A percentile compares a stretch with the other conserved stretches of the same genome.
phyloP scores from a whole-genome alignment of 495 filamentous ascomycete genomes.

The Tetracladium marchalianum region DNA sequence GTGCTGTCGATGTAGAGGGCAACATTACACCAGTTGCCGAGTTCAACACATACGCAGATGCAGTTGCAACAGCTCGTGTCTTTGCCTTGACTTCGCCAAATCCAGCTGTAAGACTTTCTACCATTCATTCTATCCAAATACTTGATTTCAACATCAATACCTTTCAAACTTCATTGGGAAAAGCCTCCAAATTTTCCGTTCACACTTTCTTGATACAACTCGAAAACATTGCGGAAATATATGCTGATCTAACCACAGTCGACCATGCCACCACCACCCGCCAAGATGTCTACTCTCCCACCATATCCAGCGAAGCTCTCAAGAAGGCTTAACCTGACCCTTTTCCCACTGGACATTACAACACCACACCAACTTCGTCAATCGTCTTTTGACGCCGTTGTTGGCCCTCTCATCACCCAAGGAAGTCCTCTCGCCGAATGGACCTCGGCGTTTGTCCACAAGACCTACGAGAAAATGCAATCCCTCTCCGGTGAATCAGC shows the following conservation, averaged over 20 bases:
- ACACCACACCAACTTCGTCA: slow-evolving; percentile 57
- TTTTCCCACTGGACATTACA: slow-evolving; percentile 90
- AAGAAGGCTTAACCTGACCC: slow-evolving; percentile 56
- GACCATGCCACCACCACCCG: slow-evolving; percentile 53
- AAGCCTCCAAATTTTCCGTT: too few relatives aligned
- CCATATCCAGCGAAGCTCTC: slow-evolving; percentile 60
- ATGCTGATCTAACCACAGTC: slow-evolving; percentile 11
- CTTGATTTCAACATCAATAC: too few relatives aligned
- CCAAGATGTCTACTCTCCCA: slow-evolving; percentile 36
- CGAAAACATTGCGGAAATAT: neutral
- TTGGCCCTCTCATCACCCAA: slow-evolving; percentile 34
- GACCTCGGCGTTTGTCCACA: slow-evolving; percentile 63
- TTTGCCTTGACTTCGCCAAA: slow-evolving; percentile 79
- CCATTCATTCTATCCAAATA: slow-evolving; percentile 24
- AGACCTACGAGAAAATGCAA: slow-evolving; percentile 69
- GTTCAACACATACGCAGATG: slow-evolving; percentile 78
- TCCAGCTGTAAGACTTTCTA: slow-evolving; percentile 33
- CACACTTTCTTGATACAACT: too few relatives aligned
- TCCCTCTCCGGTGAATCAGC: slow-evolving; percentile 44
- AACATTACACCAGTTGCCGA: slow-evolving; percentile 76
- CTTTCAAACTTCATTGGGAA: too few relatives aligned
- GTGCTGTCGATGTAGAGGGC: slow-evolving; percentile 65
- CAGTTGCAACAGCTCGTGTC: slow-evolving; percentile 76
- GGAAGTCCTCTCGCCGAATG: slow-evolving; percentile 78
- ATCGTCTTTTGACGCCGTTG: slow-evolving; percentile 45